Percentiles rank a stretch among this genome's conserved stretches.
phyloP scores from a whole-genome alignment of 306 rosid genomes.

The Lathyrus sativus region DNA sequence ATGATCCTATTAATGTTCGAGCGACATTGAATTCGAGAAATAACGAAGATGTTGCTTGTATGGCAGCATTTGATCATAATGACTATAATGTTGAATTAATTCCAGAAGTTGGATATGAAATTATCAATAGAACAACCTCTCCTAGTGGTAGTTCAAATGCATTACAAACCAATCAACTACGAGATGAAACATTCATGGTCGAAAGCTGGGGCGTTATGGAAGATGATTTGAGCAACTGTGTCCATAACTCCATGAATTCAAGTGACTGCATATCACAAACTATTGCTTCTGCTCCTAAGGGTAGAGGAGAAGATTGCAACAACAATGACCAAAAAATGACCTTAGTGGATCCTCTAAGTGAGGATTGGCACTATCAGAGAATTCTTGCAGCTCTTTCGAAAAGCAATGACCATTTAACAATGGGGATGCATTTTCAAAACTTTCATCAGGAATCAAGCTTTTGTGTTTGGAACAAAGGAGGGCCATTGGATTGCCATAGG shows the following conservation, averaged over 20 bases:
- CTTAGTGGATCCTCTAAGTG: slow-evolving; percentile 44
- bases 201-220: slow-evolving; percentile 80
- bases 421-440: slow-evolving; percentile 49
- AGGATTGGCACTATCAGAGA: slow-evolving; percentile 60
- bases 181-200: slow-evolving; percentile 51
- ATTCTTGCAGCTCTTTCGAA: slow-evolving; percentile 60
- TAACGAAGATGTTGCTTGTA: slow-evolving; percentile 36
- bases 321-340: slow-evolving; percentile 54
- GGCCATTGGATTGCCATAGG: slow-evolving; percentile 41
- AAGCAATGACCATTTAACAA: slow-evolving; percentile 53
- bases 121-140: slow-evolving; percentile 51
- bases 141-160: slow-evolving; percentile 57
- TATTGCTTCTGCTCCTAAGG: slow-evolving; percentile 46
- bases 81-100: slow-evolving; percentile 42
- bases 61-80: slow-evolving; percentile 45
- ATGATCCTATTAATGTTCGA: slow-evolving; percentile 36
- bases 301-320: slow-evolving; percentile 42
- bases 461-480: slow-evolving; percentile 54
- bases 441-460: slow-evolving; percentile 59
- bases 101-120: slow-evolving; percentile 45
- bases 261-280: slow-evolving; percentile 88
- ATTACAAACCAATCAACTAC: slow-evolving; percentile 46
- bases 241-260: slow-evolving; percentile 66
- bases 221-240: slow-evolving; percentile 66
- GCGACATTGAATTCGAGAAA: slow-evolving; percentile 42